phyloP scores from a whole-genome alignment of 345 rosid genomes.

The Lepidium aucheri region DNA sequence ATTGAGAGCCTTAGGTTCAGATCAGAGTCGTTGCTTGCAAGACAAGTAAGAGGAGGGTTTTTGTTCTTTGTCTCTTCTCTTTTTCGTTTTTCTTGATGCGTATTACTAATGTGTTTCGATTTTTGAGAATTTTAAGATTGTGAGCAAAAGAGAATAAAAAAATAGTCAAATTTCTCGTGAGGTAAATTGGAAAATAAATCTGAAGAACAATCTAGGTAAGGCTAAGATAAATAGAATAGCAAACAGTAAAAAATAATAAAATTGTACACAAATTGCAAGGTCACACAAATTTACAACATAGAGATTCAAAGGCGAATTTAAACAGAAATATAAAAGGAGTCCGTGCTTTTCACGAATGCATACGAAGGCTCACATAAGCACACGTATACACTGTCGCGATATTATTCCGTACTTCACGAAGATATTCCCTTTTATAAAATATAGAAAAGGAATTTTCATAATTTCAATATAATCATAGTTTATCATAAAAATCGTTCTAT shows the following conservation, averaged over 20 bases:
- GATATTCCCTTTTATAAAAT: neutral
- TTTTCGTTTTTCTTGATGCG: too few relatives aligned
- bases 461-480: neutral
- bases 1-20: slow-evolving; percentile 9
- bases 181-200: neutral
- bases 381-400: slow-evolving; percentile 5
- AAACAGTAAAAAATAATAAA: too few relatives aligned
- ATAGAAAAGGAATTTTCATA: neutral
- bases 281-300: neutral
- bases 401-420: slow-evolving; percentile 10
- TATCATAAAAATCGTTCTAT: neutral
- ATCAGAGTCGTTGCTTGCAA: neutral
- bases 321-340: neutral
- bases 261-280: too few relatives aligned
- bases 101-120: neutral
- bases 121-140: neutral
- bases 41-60: neutral
- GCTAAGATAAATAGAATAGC: too few relatives aligned
- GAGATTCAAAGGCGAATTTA: neutral
- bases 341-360: neutral
- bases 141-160: neutral
- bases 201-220: too few relatives aligned
- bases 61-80: neutral
- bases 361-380: neutral
- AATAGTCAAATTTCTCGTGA: neutral